phyloP scores from a whole-genome alignment of 2,329 filamentous ascomycete species.

The Aspergillus aculeatinus region DNA sequence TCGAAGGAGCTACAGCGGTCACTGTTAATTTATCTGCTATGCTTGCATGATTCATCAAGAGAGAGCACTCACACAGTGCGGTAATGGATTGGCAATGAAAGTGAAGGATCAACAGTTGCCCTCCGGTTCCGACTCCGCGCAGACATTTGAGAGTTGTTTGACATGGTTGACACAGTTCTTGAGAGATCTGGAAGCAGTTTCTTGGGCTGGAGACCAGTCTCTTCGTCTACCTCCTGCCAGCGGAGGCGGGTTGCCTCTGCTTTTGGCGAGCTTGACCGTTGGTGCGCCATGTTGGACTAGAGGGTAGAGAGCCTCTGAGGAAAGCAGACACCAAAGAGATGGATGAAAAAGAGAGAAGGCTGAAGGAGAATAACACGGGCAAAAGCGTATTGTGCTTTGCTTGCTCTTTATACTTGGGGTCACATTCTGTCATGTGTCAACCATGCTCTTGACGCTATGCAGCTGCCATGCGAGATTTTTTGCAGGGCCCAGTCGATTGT shows the following conservation, averaged over 20 bases:
- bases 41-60: not conserved
- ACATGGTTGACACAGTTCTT: slow-evolving; percentile 8
- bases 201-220: slow-evolving; percentile 6
- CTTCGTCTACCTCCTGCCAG: slow-evolving; percentile 18
- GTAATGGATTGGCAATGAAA: slow-evolving; percentile 33
- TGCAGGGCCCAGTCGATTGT: not conserved
- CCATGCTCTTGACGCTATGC: not conserved
- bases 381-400: not conserved
- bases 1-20: slow-evolving; percentile 48
- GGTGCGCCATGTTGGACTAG: not conserved
- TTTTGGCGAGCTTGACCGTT: not conserved
- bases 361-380: not conserved
- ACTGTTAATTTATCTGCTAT: too few species aligned
- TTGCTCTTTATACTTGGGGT: slow-evolving; percentile 2
- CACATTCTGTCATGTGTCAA: not conserved
- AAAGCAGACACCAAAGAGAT: not conserved
- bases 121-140: slow-evolving; percentile 14
- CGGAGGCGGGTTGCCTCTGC: slow-evolving; percentile 8
- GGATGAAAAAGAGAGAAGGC: not conserved
- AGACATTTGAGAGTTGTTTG: slow-evolving; percentile 13
- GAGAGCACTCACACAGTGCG: slow-evolving; percentile 27
- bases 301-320: not conserved
- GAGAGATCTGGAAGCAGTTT: not conserved
- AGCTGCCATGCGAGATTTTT: slow-evolving; percentile 3
- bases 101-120: slow-evolving; percentile 24